Conservation (phyloP, 768 basidiomycete genomes). For the Paxillus ammoniavirescens region DNA sequence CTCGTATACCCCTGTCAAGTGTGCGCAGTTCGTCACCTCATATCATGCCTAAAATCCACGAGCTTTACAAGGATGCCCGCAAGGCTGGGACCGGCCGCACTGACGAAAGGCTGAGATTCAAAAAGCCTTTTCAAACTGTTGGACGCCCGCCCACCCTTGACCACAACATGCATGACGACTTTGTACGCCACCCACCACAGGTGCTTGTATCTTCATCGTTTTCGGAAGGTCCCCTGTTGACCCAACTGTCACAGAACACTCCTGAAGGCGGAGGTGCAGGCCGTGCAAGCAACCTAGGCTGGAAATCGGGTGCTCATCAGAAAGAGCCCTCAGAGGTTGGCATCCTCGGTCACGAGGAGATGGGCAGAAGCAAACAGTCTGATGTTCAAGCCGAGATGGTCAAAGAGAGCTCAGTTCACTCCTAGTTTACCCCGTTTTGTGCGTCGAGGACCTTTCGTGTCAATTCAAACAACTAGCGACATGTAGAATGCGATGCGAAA, state of each 20-base stretch:
- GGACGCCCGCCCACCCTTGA: slow-evolving; percentile 22
- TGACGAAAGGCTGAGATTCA: no score
- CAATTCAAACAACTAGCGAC: no score
- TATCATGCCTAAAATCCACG: slow-evolving; percentile 7
- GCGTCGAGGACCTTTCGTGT: no score
- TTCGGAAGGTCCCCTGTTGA: background rate
- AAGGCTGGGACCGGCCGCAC: slow-evolving; percentile 1
- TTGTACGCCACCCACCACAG: slow-evolving; percentile 28
- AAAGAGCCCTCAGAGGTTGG: slow-evolving; percentile 10
- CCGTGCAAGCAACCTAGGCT: slow-evolving; percentile 5
- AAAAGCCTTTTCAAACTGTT: slow-evolving; percentile 4
- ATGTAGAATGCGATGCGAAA: background rate
- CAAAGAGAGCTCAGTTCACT: slow-evolving; percentile 25
- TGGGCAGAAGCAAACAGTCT: slow-evolving; percentile 18
- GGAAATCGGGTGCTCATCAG: slow-evolving; percentile 29
- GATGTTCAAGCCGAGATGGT: slow-evolving; percentile 15
- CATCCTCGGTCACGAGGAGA: slow-evolving; percentile 18
- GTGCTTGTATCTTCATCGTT: slow-evolving; percentile 11
- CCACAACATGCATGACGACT: slow-evolving; percentile 37
- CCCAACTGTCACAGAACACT: slow-evolving; percentile 13
- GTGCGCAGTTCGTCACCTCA: no score
- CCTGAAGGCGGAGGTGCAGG: slow-evolving; percentile 4
- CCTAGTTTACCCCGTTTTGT: background rate
- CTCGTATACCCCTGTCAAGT: background rate
- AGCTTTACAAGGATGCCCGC: slow-evolving; percentile 6